Evolutionary conservation across 2,329 filamentous ascomycete species (phyloP).

Genomic region (Fusarium beomiforme): DNA sequence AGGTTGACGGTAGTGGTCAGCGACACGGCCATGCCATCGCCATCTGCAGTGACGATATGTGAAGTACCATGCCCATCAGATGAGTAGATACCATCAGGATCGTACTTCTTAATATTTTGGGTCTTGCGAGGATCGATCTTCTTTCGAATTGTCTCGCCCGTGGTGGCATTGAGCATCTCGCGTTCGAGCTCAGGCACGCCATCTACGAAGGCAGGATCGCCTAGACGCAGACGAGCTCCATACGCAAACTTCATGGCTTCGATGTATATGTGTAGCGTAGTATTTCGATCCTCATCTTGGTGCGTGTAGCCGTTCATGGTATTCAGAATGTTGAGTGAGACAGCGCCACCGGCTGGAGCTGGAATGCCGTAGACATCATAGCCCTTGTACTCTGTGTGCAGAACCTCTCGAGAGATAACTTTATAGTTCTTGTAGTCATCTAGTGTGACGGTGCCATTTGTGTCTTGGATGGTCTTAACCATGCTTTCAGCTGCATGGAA

Average conservation of each 20-base stretch:
- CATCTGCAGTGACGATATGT: constrained; percentile 78
- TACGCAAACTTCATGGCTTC: constrained; percentile 94
- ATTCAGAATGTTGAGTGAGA: constrained; percentile 81
- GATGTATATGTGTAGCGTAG: constrained; percentile 83
- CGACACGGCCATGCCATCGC: constrained; percentile 77
- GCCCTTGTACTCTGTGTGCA: constrained; percentile 73
- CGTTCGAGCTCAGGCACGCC: constrained; percentile 72
- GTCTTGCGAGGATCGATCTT: constrained; percentile 79
- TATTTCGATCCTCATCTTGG: constrained; percentile 66
- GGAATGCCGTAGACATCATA: constrained; percentile 75
- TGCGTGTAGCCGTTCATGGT: constrained; percentile 78
- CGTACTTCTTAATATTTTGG: constrained; percentile 77
- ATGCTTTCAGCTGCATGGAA: constrained; percentile 71
- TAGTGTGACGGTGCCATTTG: constrained; percentile 87
- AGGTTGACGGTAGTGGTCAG: constrained; percentile 90
- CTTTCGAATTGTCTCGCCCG: constrained; percentile 66
- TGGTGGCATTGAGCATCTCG: constrained; percentile 70
- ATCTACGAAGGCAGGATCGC: constrained; percentile 80
- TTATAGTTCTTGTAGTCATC: constrained; percentile 80
- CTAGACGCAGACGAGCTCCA: constrained; percentile 79
- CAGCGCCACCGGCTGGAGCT: constrained; percentile 81
- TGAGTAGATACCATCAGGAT: constrained; percentile 72
- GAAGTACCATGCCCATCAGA: constrained; percentile 79
- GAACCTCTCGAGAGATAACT: constrained; percentile 70
- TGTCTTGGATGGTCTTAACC: constrained; percentile 71